Evolutionary conservation across 2,329 filamentous ascomycete genomes (phyloP), one percentile per base, ranked within the genome.

Genomic region (Phyllachora maydis): DNA sequence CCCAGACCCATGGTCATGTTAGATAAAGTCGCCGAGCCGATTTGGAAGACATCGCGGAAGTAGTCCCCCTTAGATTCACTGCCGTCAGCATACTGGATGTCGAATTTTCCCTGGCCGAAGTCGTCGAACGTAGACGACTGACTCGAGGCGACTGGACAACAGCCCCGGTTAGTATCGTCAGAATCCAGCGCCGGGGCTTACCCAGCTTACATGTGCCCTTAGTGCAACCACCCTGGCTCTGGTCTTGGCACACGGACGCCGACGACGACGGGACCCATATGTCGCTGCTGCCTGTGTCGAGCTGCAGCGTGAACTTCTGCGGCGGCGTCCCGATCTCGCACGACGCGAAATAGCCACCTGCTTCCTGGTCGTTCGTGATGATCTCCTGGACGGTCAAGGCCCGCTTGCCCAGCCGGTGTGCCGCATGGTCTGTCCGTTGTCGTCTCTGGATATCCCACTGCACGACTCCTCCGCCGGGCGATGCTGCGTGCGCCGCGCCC

Each of bases 231-330:
- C 25, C 18, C 6, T 13, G 22, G 28, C 23, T 12, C 20, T 13
- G 4, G 17, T 4, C 10, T 5, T 13, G 12, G 14, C 30, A 34
- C 10, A 32, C 27, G 9, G 19, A 13, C 4, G 25, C 24, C 1
- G 14, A 7, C 4, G 27, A 28, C 16, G 25, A 38, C 9, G 58
- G 54, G 18, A 72, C 54, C 67, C 68, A 73, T 12, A 66, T 56
- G 43, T 74, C 68, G 30, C 64, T 69, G 35, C 64, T 70, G 19
- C 66, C 68, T 1, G 67, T 73, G 41, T 73, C 67, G 21, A 73
- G 50, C 38, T 69, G 63, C 24, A 73, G 42, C 2, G 52, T 57
- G 19, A 73, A 29, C 4, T 54, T 42, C 36, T 73, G 67, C 8
- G 45, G 42, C 0, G 67, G 66, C 5, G 57, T 67, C 11, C 68